Evolutionary conservation across 129 eudicot genomes (phyloP), one percentile per base, ranked within the genome.

Genomic region (Lactuca sativa): DNA sequence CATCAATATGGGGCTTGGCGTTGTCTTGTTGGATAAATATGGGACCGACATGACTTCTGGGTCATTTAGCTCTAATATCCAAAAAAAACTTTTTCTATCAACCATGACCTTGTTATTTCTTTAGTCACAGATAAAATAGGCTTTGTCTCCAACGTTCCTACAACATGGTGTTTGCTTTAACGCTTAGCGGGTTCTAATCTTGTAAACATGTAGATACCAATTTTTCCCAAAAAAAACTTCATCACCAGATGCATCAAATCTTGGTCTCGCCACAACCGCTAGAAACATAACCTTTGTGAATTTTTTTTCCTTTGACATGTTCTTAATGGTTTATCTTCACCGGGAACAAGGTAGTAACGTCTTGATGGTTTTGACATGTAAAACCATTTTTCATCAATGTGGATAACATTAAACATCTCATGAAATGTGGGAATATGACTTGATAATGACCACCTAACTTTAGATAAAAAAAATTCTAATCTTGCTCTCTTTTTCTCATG

Each of bases 21-120:
- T 25, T 25, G 30, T 25, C 2, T 25, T 25, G 71, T 63, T 73
- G 71, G 10, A 73, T 62, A 34, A 48, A 63, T 13, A 64, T 73
- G 4, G 47, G 56, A 18, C 36, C 56, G 4, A 12, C 10, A 32
- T 60, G 30, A 8, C 10, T 13, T 1, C 14, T 1, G 21, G 70
- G 56, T 70, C 71, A 73, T 9, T 17, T 49, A 32, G 37, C 38
- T 49, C 10, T n/a, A 9, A 62, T 73, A 14, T 62, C n/a, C 5
- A 56, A 55, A 0, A 0, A 73, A 8, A 4, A 73, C 53, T 10
- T 73, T 62, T 4, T 73, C 60, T 9, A 73, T 53, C 15, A 62
- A 51, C 21, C 69, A 62, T 37, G 25, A 11, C 30, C 30, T 25
- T 25, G 30, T 25, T 25, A 25, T 25, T 25, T 25, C 30, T 25